Evolutionary conservation across 768 basidiomycete genomes (phyloP).

Genomic region (Trametes sanguinea): DNA sequence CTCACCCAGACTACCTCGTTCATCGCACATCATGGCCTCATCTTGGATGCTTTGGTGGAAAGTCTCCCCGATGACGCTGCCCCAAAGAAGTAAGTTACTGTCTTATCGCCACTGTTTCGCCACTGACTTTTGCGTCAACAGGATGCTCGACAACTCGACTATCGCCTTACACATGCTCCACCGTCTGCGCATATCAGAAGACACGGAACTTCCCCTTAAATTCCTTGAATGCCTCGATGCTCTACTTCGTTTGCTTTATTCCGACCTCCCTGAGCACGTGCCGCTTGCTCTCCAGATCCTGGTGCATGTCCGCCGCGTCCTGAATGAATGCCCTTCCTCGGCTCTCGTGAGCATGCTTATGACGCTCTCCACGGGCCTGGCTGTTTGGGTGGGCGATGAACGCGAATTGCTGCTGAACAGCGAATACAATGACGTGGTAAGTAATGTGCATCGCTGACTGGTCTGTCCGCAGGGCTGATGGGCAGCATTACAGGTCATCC

Average conservation of each 20-base stretch:
- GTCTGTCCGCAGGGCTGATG: too few species aligned
- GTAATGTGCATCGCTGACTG: conserved; percentile 15
- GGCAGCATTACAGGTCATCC: conserved; percentile 14
- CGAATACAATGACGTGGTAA: conserved; percentile 52
- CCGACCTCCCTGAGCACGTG: background rate
- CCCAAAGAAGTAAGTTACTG: background rate
- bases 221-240: conserved; percentile 4
- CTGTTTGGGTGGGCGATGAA: conserved; percentile 56
- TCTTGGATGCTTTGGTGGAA: conserved; percentile 15
- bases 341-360: conserved; percentile 25
- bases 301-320: background rate
- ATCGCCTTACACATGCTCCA: conserved; percentile 6
- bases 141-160: background rate
- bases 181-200: background rate
- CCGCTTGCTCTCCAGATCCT: background rate
- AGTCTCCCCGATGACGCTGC: background rate
- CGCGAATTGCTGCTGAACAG: conserved; percentile 39
- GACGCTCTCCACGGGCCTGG: conserved; percentile 41
- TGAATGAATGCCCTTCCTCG: background rate
- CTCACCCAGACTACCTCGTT: conserved; percentile 29
- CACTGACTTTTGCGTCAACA: background rate
- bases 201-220: background rate
- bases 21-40: conserved; percentile 15
- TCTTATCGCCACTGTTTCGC: background rate
- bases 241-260: conserved; percentile 17